Conservation (phyloP, 2,329 filamentous ascomycete genomes). For the Claviceps sp. region DNA sequence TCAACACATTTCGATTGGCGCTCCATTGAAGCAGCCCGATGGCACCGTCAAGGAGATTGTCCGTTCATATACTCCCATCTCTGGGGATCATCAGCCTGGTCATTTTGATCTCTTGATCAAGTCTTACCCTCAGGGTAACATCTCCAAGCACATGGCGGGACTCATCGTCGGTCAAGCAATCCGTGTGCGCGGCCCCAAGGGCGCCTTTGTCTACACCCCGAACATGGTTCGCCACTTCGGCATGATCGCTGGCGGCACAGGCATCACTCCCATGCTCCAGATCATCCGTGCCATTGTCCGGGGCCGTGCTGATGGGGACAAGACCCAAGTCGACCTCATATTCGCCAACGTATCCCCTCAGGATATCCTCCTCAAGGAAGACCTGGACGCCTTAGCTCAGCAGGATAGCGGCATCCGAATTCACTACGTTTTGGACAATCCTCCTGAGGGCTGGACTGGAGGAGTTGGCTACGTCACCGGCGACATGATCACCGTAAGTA, state of each 20-base stretch:
- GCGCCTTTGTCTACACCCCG: slow-evolving; percentile 91
- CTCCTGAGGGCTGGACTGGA: slow-evolving; percentile 80
- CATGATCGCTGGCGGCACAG: slow-evolving; percentile 96
- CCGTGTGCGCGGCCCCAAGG: slow-evolving; percentile 87
- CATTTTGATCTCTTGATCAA: slow-evolving; percentile 97
- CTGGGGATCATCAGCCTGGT: slow-evolving; percentile 76
- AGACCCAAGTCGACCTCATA: slow-evolving; percentile 82
- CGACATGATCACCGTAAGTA: slow-evolving; percentile 78
- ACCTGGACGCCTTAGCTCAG: slow-evolving; percentile 65
- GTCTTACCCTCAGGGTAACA: slow-evolving; percentile 94
- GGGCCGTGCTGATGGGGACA: slow-evolving; percentile 65
- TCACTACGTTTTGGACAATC: slow-evolving; percentile 94
- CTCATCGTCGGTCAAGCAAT: slow-evolving; percentile 76
- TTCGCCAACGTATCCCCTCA: slow-evolving; percentile 92
- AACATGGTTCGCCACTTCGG: slow-evolving; percentile 95
- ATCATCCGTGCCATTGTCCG: slow-evolving; percentile 82
- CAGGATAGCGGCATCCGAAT: slow-evolving; percentile 74
- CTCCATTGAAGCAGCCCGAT: slow-evolving; percentile 51
- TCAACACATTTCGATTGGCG: slow-evolving; percentile 95
- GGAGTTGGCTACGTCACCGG: slow-evolving; percentile 89
- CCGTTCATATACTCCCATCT: slow-evolving; percentile 85
- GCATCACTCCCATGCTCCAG: slow-evolving; percentile 97
- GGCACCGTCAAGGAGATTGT: slow-evolving; percentile 72
- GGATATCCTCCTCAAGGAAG: slow-evolving; percentile 87
- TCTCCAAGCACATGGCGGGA: slow-evolving; percentile 80